Evolutionary conservation across 441 rosid species (phyloP), one percentile per base, ranked within the genome.

Genomic region (Pelargonium citronellum): DNA sequence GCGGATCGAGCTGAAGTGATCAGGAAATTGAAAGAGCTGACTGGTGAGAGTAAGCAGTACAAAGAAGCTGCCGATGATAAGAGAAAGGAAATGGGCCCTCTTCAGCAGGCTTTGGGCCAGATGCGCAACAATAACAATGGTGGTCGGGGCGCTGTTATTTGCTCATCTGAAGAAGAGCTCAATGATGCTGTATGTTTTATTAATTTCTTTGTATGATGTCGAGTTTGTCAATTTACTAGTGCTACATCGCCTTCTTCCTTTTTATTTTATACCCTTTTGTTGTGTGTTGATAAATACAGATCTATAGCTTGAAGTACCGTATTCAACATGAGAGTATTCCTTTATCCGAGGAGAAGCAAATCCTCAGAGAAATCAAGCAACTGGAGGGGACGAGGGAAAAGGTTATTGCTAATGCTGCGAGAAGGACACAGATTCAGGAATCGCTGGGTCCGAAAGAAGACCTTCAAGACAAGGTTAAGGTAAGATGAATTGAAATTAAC

Each of bases 321-420:
- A 92, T 95, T 22, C 96, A 92, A 77, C 99, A 95, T 58, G 97
- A 92, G 76, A 92, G 98, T 84, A 91, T 92, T 75, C 76, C 97
- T 2, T 69, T 95, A 77, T 60, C 87, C 0, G 98, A 95, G 87
- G 99, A 95, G 87, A 95, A 92, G 83, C 90, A 95, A 80, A 37
- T 92, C 68, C 91, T 95, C 37, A 88, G 81, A 83, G 97, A 95
- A 78, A 86, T 95, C 73, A 92, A 89, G 79, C 96, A 77, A 81
- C 92, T 95, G 58, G 97, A 92, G 79, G 94, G 89, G 51, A 95
- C 99, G 44, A 85, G 99, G 83, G 96, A 87, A n/a, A 88, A 86
- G 70, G 99, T 95, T 73, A 85, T 89, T 80, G 91, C 92, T 62
- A 86, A 92, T 85, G 91, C 80, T 68, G 94, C 91, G 3, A 60